phyloP scores from a whole-genome alignment of 352 stramenopile species.

The Globisporangium emineosum region DNA sequence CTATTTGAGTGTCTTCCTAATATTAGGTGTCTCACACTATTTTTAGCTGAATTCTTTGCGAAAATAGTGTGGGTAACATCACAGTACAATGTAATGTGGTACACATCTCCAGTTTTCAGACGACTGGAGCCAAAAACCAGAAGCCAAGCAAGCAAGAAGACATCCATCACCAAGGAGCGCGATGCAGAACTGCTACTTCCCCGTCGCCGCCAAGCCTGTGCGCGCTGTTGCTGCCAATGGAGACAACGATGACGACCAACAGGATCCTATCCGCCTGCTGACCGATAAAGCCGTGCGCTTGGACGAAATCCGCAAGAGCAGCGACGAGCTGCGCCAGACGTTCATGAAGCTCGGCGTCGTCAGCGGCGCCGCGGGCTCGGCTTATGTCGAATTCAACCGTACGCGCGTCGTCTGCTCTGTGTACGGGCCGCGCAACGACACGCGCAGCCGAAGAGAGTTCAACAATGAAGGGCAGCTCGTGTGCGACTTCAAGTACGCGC shows the following conservation, averaged over 20 bases:
- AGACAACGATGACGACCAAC: constrained; percentile 4
- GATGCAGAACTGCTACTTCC: constrained; percentile 90
- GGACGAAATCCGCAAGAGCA: constrained; percentile 42
- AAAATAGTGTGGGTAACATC: too few species aligned
- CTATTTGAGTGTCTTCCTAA: neutral
- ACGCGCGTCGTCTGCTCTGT: constrained; percentile 88
- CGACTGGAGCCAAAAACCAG: constrained; percentile 16
- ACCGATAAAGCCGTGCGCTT: constrained; percentile 29
- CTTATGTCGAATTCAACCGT: constrained; percentile 86
- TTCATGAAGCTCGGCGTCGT: constrained; percentile 85
- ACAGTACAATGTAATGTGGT: neutral
- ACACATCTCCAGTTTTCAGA: neutral
- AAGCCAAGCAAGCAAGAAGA: constrained; percentile 6
- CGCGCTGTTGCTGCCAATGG: constrained; percentile 6
- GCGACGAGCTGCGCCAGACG: constrained; percentile 80
- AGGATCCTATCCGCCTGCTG: constrained; percentile 22
- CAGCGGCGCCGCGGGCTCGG: constrained; percentile 80
- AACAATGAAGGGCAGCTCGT: constrained; percentile 83
- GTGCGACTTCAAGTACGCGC: constrained; percentile 88
- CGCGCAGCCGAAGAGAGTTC: constrained; percentile 72
- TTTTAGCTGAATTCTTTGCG: too few species aligned
- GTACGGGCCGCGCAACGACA: constrained; percentile 83
- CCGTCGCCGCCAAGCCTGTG: constrained; percentile 26
- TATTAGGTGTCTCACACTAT: neutral
- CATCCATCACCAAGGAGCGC: neutral